Conservation (phyloP, 2,329 filamentous ascomycete genomes). For the Claviceps sp. region DNA sequence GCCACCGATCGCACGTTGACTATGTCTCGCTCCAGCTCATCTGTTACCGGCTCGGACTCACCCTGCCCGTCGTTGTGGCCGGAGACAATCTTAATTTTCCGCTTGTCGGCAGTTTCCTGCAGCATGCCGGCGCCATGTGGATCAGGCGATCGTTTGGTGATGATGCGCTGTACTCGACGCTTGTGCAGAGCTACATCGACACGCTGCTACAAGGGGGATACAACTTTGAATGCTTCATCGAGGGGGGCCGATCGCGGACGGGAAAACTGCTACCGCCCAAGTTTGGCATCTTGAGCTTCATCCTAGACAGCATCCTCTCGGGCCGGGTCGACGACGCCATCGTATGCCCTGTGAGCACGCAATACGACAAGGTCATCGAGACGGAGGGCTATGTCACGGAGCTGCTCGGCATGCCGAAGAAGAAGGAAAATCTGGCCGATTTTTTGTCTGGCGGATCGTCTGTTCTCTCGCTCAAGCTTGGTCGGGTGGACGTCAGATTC, state of each 20-base stretch:
- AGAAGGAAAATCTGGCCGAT: constrained; percentile 82
- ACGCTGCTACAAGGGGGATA: constrained; percentile 79
- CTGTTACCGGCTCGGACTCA: constrained; percentile 84
- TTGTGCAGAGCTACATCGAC: constrained; percentile 96
- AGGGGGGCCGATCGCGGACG: constrained; percentile 83
- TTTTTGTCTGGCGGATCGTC: constrained; percentile 79
- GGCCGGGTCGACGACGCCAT: constrained; percentile 82
- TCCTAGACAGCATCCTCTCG: constrained; percentile 79
- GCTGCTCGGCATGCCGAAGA: constrained; percentile 84
- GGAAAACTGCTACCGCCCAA: constrained; percentile 90
- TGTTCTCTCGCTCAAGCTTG: constrained; percentile 75
- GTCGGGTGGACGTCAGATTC: constrained; percentile 88
- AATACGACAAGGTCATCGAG: constrained; percentile 98
- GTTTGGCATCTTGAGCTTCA: constrained; percentile 85
- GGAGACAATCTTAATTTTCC: constrained; percentile 96
- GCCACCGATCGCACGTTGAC: constrained; percentile 89
- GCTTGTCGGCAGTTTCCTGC: constrained; percentile 74
- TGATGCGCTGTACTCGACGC: constrained; percentile 74
- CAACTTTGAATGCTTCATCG: constrained; percentile 96
- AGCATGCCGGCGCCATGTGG: constrained; percentile 96
- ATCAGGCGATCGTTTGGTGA: constrained; percentile 87
- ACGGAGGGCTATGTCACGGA: constrained; percentile 95
- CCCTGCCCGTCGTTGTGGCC: constrained; percentile 79
- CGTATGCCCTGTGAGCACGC: constrained; percentile 89
- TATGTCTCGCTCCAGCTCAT: constrained; percentile 93